A percentile compares a stretch with the other conserved stretches of the same genome.
Conservation (phyloP, 1,139 yeast species). For the Kodamaea anthophila region DNA sequence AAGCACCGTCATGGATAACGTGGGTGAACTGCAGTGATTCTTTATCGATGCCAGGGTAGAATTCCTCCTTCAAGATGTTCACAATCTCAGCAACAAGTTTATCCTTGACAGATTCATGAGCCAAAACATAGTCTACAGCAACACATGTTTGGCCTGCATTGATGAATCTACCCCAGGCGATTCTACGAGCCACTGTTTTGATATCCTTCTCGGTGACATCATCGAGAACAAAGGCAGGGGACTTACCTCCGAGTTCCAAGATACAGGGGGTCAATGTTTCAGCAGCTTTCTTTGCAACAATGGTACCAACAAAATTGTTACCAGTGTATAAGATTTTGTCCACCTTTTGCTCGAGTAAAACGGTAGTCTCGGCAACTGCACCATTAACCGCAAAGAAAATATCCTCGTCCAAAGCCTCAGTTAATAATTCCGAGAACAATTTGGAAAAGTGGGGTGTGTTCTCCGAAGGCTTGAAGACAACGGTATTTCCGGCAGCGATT, state of each 20-base stretch:
- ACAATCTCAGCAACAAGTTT: slow-evolving; percentile 44
- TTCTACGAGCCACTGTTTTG: slow-evolving; percentile 53
- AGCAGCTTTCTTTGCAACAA: slow-evolving; percentile 78
- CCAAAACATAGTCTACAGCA: slow-evolving; percentile 75
- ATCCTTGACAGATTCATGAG: slow-evolving; percentile 43
- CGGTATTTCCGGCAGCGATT: slow-evolving; percentile 82
- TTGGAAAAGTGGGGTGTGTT: slow-evolving; percentile 57
- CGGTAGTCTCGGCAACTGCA: slow-evolving; percentile 62
- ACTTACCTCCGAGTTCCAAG: slow-evolving; percentile 90
- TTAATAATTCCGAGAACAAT: slow-evolving; percentile 51
- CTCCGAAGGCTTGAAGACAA: slow-evolving; percentile 78
- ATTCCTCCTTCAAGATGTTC: slow-evolving; percentile 36
- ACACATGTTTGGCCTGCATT: slow-evolving; percentile 93
- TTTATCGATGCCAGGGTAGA: slow-evolving; percentile 36
- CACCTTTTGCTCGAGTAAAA: slow-evolving; percentile 57
- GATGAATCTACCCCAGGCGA: slow-evolving; percentile 71
- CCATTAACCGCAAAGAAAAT: slow-evolving; percentile 66
- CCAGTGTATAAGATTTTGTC: slow-evolving; percentile 91
- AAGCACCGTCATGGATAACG: slow-evolving; percentile 58
- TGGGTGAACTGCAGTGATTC: slow-evolving; percentile 46
- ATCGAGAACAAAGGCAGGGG: slow-evolving; percentile 69
- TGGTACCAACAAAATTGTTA: slow-evolving; percentile 65
- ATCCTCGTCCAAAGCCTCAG: slow-evolving; percentile 48
- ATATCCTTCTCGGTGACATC: slow-evolving; percentile 41
- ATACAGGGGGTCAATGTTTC: slow-evolving; percentile 74